Percentiles rank a stretch among this genome's conserved stretches.
These are phyloP conservation scores for Hortaea werneckii DNA, from an alignment of 2,329 filamentous ascomycete species.

Conservation along the genomic window DNA sequence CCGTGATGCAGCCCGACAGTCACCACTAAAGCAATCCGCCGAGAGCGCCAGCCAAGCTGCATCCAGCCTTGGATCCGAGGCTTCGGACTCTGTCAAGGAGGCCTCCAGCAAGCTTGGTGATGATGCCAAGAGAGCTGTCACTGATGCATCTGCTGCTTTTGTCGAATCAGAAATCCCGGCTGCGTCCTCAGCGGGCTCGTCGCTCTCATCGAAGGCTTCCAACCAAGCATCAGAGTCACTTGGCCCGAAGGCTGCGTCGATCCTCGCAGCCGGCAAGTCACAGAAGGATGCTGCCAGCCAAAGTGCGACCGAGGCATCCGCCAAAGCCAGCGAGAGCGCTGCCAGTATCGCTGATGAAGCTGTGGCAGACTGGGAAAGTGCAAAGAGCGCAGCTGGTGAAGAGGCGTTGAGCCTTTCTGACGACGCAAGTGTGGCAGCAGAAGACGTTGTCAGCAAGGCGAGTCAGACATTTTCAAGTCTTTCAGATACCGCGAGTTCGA, in stretches of 20 bases:
- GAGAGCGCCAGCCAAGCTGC: not conserved
- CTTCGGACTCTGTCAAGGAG: not conserved
- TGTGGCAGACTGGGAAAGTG: constrained; percentile 13
- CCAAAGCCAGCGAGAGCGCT: constrained; percentile 10
- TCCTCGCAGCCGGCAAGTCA: constrained; percentile 24
- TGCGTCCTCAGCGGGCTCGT: constrained; percentile 19
- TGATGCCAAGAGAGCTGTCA: constrained; percentile 23
- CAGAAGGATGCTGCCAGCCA: constrained; percentile 19
- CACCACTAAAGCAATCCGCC: not conserved
- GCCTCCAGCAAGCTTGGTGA: constrained; percentile 9
- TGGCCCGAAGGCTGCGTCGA: constrained; percentile 22
- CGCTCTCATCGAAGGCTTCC: constrained; percentile 11
- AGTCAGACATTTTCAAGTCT: constrained; percentile 12
- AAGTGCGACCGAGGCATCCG: constrained; percentile 4
- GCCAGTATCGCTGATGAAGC: constrained; percentile 19
- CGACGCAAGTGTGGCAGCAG: constrained; percentile 5
- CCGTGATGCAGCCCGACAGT: not conserved
- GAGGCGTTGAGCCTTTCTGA: constrained; percentile 18
- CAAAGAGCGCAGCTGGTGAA: constrained; percentile 7
- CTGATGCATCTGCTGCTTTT: constrained; percentile 10
- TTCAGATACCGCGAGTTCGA: constrained; percentile 11
- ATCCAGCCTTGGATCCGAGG: not conserved
- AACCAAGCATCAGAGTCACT: constrained; percentile 5
- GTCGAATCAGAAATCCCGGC: constrained; percentile 15
- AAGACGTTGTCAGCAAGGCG: not conserved